Conservation (phyloP, 176 grass and related monocot species). For the Carex kokanica region DNA sequence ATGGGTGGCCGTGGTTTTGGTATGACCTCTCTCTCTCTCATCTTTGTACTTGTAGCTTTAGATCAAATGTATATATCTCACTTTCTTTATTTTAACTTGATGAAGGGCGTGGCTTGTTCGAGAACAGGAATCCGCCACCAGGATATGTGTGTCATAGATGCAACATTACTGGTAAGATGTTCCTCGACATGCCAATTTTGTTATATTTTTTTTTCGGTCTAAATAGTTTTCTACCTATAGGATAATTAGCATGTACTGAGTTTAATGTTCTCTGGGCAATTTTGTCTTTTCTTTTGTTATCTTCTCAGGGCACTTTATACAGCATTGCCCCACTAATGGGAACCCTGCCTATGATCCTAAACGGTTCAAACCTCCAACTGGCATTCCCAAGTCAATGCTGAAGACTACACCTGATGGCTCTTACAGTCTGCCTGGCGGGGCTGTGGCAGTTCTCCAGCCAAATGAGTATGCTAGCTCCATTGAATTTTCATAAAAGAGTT, state of each 20-base stretch:
- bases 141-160: slow-evolving; percentile 98
- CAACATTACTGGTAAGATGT: slow-evolving; percentile 83
- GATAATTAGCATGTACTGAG: neutral
- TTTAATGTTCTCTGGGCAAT: neutral
- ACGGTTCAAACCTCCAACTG: slow-evolving; percentile 94
- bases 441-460: slow-evolving; percentile 92
- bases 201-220: neutral
- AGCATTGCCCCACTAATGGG: slow-evolving; percentile 96
- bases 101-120: slow-evolving; percentile 65
- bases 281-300: slow-evolving; percentile 22
- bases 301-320: slow-evolving; percentile 91
- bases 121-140: slow-evolving; percentile 70
- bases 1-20: slow-evolving; percentile 81
- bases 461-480: slow-evolving; percentile 59
- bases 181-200: neutral
- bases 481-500: slow-evolving; percentile 1
- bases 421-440: slow-evolving; percentile 85
- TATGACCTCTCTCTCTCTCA: slow-evolving; percentile 41
- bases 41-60: slow-evolving; percentile 12
- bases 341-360: slow-evolving; percentile 78
- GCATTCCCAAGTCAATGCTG: slow-evolving; percentile 99
- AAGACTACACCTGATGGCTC: slow-evolving; percentile 93
- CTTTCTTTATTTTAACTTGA: slow-evolving; percentile 28
- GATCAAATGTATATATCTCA: slow-evolving; percentile 22
- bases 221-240: neutral